Percentiles rank a stretch among this genome's conserved stretches.
phyloP scores from a whole-genome alignment of 2,329 filamentous ascomycete genomes.

The Colletotrichum cuscutae region DNA sequence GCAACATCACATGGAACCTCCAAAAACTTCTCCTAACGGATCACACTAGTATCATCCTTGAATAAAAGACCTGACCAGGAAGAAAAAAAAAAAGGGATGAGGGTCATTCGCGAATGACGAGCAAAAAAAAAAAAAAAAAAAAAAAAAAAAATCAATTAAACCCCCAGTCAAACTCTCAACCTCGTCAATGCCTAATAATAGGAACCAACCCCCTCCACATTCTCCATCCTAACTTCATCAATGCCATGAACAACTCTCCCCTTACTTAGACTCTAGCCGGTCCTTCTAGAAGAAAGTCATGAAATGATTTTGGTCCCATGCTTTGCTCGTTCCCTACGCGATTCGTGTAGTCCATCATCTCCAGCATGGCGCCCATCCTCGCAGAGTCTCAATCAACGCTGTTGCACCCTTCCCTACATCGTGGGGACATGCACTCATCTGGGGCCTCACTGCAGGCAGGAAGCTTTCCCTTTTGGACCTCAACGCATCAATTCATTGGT shows the following conservation, averaged over 20 bases:
- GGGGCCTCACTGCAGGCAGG: neutral
- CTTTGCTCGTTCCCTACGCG: too few relatives aligned
- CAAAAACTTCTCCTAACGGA: neutral
- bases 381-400: neutral
- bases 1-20: neutral
- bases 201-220: neutral
- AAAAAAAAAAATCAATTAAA: neutral
- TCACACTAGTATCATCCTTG: neutral
- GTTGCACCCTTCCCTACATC: neutral
- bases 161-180: neutral
- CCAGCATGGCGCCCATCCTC: neutral
- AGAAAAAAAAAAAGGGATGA: neutral
- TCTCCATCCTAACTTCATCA: neutral
- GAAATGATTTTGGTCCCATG: neutral
- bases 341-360: neutral
- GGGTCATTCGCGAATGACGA: too few relatives aligned
- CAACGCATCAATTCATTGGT: constrained; percentile 7
- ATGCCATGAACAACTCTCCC: neutral
- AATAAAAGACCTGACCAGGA: too few relatives aligned
- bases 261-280: neutral
- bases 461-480: constrained; percentile 23
- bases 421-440: neutral
- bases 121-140: too few relatives aligned
- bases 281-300: neutral
- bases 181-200: neutral